These are phyloP conservation scores for Ilex paraguariensis DNA, from an alignment of 305 asterid species.

Conservation along the genomic window DNA sequence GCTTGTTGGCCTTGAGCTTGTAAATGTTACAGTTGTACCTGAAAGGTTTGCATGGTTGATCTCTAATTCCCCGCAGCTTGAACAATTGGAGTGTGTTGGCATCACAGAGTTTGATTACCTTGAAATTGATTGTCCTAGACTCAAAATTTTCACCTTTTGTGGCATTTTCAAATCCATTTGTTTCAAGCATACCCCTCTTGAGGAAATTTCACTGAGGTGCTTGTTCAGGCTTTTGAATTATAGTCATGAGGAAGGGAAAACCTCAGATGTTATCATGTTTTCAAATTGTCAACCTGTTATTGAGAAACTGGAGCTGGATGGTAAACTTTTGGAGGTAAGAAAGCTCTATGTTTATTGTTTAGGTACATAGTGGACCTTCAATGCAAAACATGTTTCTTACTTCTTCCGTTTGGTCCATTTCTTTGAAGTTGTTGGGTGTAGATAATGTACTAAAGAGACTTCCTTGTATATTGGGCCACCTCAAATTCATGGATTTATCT, in stretches of 20 bases:
- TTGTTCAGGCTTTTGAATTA: constrained; percentile 33
- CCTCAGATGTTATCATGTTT: constrained; percentile 38
- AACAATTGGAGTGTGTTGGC: constrained; percentile 36
- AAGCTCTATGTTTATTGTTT: constrained; percentile 4
- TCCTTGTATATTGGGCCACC: constrained; percentile 26
- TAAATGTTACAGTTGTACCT: constrained; percentile 28
- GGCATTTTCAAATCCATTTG: constrained; percentile 38
- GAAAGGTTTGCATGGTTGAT: constrained; percentile 28
- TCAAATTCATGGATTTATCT: constrained; percentile 42
- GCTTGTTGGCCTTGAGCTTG: constrained; percentile 44
- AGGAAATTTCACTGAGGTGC: constrained; percentile 31
- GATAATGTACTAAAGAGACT: constrained; percentile 30
- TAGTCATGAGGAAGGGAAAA: constrained; percentile 23
- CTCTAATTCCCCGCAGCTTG: constrained; percentile 43
- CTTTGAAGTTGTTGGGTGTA: constrained; percentile 44
- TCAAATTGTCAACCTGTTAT: constrained; percentile 40
- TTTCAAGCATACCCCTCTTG: constrained; percentile 41
- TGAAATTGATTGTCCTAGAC: constrained; percentile 34
- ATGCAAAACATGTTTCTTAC: too few species aligned
- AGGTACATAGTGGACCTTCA: too few species aligned
- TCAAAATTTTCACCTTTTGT: constrained; percentile 38
- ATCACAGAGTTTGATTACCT: constrained; percentile 44
- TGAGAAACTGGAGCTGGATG: constrained; percentile 46
- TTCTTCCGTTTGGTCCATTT: too few species aligned
- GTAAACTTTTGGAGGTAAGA: constrained; percentile 49